Base-by-base conservation (phyloP, 1,139 yeast genomes). In the Yamadazyma songkhlaensis region DNA sequence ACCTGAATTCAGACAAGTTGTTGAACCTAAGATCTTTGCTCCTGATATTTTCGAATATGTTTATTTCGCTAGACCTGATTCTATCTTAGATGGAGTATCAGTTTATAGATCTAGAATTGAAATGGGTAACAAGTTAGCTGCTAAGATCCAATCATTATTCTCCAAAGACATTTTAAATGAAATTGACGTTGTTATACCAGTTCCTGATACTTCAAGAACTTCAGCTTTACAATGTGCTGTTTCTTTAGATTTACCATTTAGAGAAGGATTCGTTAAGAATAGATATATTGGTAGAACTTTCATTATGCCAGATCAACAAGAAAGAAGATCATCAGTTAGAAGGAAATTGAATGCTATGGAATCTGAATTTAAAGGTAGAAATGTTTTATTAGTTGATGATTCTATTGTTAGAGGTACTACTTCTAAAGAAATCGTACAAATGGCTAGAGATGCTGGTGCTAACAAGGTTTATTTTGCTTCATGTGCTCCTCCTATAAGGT, bases 401-500 rank as follows among this genome's bases (percentile, higher is more conserved):
- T 89, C 97, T 24, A 90, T 92, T 51, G 98, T 92, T 14, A 81
- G 98, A 61, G 98, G 98, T 46, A 92, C 98, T 25, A 92, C 98
- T 2, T 89, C 97, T 6, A 85, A 81, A 60, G 98, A 92, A 64
- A 92, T 92, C 51, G 95, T 94, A 23, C 86, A 82, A 51, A 92
- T 92, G 98, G 98, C 98, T 10, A 79, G 86, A 53, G 98, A 92
- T 62, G 96, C 97, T 4, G 98, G 98, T 39, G 98, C 98, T 29
- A 81, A 78, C 44, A 82, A 81, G 49, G 98, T 92, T 12, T 92
- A 79, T 59, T 85, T 94, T 62, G 98, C 98, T 0, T 86, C 96
- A 14, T 94, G 97, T 58, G 96, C 98, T 20, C 98, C 98, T 25
- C 95, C 97, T 22, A 92, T 92, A 55, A 79, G 98, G 62, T 81